Evolutionary conservation across 1,139 yeast genomes (phyloP).

Genomic region (Pichia sp.): DNA sequence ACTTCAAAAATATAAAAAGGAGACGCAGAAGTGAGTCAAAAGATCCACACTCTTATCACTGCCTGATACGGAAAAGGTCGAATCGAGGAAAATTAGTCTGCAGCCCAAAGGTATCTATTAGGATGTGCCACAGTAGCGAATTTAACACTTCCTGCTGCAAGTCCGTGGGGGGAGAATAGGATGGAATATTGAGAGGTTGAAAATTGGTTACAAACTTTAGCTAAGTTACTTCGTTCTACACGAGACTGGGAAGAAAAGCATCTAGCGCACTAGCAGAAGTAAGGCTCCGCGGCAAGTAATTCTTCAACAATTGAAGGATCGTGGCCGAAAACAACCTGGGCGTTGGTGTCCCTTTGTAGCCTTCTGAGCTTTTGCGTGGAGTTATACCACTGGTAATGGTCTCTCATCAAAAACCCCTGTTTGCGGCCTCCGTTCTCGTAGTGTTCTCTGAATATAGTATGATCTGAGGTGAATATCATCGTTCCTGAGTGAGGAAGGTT

Average conservation of each 20-base stretch:
- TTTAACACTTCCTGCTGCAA: no score
- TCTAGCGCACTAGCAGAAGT: background rate
- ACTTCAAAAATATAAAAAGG: no score
- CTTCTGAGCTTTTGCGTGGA: conserved; percentile 7
- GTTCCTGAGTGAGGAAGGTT: conserved; percentile 6
- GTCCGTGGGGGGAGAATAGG: no score
- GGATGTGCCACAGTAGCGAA: no score
- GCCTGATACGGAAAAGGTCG: no score
- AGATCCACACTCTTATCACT: no score
- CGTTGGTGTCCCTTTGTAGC: conserved; percentile 9
- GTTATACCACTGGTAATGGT: conserved; percentile 8
- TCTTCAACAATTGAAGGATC: conserved; percentile 6
- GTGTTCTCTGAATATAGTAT: conserved; percentile 5
- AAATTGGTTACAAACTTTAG: background rate
- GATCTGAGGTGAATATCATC: conserved; percentile 7
- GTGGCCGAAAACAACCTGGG: conserved; percentile 5
- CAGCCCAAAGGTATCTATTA: no score
- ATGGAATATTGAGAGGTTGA: no score
- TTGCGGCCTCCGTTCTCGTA: conserved; percentile 8
- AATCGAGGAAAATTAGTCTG: no score
- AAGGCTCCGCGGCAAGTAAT: background rate
- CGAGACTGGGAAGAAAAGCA: no score
- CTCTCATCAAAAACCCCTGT: conserved; percentile 6
- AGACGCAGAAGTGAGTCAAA: no score
- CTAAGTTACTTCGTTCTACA: background rate